Evolutionary conservation across 148 eudicot genomes (phyloP).

Genomic region (Pouteria glomerata): DNA sequence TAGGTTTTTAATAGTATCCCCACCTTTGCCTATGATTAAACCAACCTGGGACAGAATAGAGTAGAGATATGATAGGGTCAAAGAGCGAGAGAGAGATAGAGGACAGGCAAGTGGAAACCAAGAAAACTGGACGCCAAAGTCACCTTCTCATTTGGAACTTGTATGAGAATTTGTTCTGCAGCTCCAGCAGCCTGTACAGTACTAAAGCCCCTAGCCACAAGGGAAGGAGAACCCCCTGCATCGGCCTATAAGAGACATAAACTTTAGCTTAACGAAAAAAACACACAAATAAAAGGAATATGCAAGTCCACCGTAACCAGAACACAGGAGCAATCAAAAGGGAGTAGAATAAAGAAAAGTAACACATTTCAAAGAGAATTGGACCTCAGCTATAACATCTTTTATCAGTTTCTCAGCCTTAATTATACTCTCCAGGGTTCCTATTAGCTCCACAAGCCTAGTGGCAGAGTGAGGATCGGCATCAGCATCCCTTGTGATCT

Average conservation of each 20-base stretch:
- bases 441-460: conserved; percentile 79
- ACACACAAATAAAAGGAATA: neutral
- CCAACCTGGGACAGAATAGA: conserved; percentile 59
- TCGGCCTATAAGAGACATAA: conserved; percentile 56
- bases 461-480: conserved; percentile 66
- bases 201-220: conserved; percentile 82
- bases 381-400: conserved; percentile 95
- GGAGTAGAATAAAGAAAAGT: conserved; percentile 3
- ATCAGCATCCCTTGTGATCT: conserved; percentile 86
- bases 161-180: conserved; percentile 74
- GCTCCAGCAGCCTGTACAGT: conserved; percentile 57
- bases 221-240: conserved; percentile 97
- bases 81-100: neutral
- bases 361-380: conserved; percentile 4
- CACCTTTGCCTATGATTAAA: conserved; percentile 85
- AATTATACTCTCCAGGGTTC: conserved; percentile 56
- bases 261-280: neutral
- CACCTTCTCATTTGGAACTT: conserved; percentile 93
- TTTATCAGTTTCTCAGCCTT: conserved; percentile 84
- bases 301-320: neutral
- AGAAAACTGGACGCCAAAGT: neutral
- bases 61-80: neutral
- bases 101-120: neutral
- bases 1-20: conserved; percentile 83
- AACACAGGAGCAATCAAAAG: neutral